Evolutionary conservation across 768 basidiomycete genomes (phyloP), one percentile per base, ranked within the genome.

Genomic region (Cystofilobasidium macerans): DNA sequence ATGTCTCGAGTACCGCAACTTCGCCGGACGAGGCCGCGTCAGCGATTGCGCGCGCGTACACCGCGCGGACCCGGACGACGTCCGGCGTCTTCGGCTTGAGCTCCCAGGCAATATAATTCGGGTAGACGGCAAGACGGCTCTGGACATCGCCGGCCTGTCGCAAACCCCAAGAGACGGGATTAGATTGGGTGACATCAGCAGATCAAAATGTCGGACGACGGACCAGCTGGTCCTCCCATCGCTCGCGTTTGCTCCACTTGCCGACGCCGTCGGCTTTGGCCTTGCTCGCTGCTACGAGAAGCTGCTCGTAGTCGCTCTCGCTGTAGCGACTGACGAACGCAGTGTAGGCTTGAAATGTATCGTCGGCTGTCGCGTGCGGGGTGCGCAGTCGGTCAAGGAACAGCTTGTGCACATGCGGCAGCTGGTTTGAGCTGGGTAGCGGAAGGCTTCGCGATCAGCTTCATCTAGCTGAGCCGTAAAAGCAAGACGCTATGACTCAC

Each of bases 341-440:
- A 0, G 93, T 95, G 74, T 94, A 98, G 2, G 83, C 80, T 71
- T 89, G 85, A 64, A 85, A 85, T 0, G 91, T 93, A 18, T 87
- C 83, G 45, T 89, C 88, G 63, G 85, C 81, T 66, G 83, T 84
- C 48, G 85, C 79, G 71, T 94, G 90, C 24, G 87, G 86, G 71
- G 87, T 84, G 53, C 80, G 78, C 13, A 94, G 82, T 12, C 90
- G 85, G 26, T 78, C 74, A n/a, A 88, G 78, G 69, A 84, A 80
- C 61, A 87, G 72, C 16, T 76, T 70, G 71, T 87, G 83, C 14
- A 89, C 71, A n/a, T 78, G 74, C 35, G 79, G 77, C 11, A 85
- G 73, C 14, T 83, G 77, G 22, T 70, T 71, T 13, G 73, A 69
- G 65, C 82, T 87, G 72, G 51, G 26, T 22, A 36, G 56, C 30